These are phyloP conservation scores for Metschnikowia noctiluminum DNA, from an alignment of 805 yeast species.

Conservation along the genomic window DNA sequence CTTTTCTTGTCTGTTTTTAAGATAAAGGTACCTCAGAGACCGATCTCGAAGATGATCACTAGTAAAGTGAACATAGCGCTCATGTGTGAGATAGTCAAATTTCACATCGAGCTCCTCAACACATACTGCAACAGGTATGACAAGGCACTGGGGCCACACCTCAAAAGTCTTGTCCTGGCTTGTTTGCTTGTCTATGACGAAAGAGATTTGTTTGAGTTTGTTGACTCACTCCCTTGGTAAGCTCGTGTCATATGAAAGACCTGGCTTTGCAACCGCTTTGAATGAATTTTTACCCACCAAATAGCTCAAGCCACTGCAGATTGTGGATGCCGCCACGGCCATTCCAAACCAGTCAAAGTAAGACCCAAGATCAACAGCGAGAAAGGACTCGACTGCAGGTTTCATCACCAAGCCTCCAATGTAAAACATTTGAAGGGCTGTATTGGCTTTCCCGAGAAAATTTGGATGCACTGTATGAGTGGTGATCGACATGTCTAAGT, in stretches of 20 bases:
- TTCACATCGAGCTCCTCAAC: slow-evolving; percentile 12
- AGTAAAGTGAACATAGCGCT: slow-evolving; percentile 4
- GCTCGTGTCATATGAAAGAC: background rate
- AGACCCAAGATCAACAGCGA: slow-evolving; percentile 10
- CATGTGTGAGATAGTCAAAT: slow-evolving; percentile 7
- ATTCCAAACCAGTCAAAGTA: slow-evolving; percentile 25
- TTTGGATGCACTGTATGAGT: slow-evolving; percentile 90
- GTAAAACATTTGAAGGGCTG: slow-evolving; percentile 89
- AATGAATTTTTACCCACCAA: slow-evolving; percentile 68
- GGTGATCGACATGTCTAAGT: slow-evolving; percentile 70
- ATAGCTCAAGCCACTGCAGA: slow-evolving; percentile 76
- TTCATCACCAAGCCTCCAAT: slow-evolving; percentile 49
- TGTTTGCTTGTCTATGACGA: slow-evolving; percentile 13
- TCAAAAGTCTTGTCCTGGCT: slow-evolving; percentile 6
- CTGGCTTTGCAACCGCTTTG: slow-evolving; percentile 24
- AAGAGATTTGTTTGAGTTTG: slow-evolving; percentile 9
- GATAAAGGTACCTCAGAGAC: background rate
- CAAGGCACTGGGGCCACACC: background rate
- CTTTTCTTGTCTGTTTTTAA: slow-evolving; percentile 8
- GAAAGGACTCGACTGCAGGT: slow-evolving; percentile 29
- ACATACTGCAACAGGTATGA: slow-evolving; percentile 11
- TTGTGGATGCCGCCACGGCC: slow-evolving; percentile 55
- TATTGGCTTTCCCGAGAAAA: slow-evolving; percentile 78
- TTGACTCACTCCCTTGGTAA: slow-evolving; percentile 10
- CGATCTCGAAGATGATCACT: background rate